Conservation (phyloP, 2,329 filamentous ascomycete species). For the Trichoderma polysporum region DNA sequence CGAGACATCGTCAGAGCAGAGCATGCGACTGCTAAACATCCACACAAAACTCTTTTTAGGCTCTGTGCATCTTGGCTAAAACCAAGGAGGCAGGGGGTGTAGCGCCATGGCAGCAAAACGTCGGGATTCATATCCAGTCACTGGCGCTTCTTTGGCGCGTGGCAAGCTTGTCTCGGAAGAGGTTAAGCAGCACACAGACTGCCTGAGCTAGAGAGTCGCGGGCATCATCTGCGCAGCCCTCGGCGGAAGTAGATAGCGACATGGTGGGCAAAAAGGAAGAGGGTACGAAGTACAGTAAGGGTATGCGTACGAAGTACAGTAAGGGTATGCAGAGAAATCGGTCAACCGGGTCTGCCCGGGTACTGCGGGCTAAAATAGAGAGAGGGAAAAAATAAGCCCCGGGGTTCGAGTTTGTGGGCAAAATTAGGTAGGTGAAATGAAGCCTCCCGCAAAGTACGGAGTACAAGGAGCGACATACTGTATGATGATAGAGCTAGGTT, state of each 20-base stretch:
- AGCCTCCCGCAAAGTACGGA: background rate
- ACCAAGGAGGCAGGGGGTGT: conserved; percentile 5
- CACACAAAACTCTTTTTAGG: background rate
- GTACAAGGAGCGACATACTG: background rate
- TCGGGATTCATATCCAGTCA: conserved; percentile 7
- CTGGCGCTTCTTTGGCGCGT: conserved; percentile 14
- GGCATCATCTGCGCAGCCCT: background rate
- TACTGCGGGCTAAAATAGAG: background rate
- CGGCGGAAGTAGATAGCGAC: background rate
- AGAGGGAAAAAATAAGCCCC: background rate
- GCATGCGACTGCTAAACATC: background rate
- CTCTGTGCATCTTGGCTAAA: conserved; percentile 18
- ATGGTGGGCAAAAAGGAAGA: background rate
- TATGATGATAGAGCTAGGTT: background rate
- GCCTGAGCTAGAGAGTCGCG: background rate
- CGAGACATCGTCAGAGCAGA: background rate
- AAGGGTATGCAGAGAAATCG: background rate
- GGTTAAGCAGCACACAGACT: background rate
- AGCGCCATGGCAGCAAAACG: conserved; percentile 5
- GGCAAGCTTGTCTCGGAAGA: conserved; percentile 17
- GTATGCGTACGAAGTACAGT: background rate
- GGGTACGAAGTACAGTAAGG: background rate
- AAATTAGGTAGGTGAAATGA: conserved; percentile 5
- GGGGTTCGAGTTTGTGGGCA: background rate
- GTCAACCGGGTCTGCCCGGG: background rate